These are phyloP conservation scores for Fraxinus greggii DNA, from an alignment of 305 asterid genomes.

Conservation along the genomic window DNA sequence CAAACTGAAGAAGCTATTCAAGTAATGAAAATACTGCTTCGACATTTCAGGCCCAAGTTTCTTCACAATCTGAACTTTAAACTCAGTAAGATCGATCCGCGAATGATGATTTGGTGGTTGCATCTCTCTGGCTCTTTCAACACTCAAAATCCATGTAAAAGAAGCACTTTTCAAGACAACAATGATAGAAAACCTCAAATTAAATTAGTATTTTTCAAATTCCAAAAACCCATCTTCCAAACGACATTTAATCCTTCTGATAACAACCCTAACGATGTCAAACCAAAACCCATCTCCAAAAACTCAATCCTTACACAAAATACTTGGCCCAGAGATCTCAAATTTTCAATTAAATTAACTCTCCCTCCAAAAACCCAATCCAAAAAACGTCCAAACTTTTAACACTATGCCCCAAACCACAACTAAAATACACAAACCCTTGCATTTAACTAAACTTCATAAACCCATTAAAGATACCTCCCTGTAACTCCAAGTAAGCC, in stretches of 20 bases:
- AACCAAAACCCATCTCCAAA: conserved; percentile 54
- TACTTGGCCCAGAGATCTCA: conserved; percentile 54
- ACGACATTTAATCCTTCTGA: conserved; percentile 39
- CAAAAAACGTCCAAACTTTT: conserved; percentile 35
- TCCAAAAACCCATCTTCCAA: conserved; percentile 40
- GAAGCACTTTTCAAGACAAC: conserved; percentile 28
- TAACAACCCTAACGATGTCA: conserved; percentile 40
- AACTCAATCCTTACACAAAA: conserved; percentile 29
- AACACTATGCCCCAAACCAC: conserved; percentile 27
- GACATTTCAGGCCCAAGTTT: conserved; percentile 72
- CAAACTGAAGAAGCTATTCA: conserved; percentile 65
- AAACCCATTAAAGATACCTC: conserved; percentile 26
- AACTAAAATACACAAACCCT: conserved; percentile 31
- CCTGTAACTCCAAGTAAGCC: conserved; percentile 39
- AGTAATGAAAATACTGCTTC: conserved; percentile 72
- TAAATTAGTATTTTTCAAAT: conserved; percentile 56
- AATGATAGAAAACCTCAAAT: conserved; percentile 35
- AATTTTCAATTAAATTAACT: conserved; percentile 49
- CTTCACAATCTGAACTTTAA: conserved; percentile 70
- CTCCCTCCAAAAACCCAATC: conserved; percentile 85
- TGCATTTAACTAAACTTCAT: neutral
- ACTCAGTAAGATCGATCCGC: conserved; percentile 71
- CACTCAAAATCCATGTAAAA: conserved; percentile 46
- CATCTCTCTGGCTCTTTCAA: conserved; percentile 51
- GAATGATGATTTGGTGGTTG: conserved; percentile 74